Evolutionary conservation across 495 filamentous ascomycete genomes (phyloP).

Genomic region (Penicillium canariense): DNA sequence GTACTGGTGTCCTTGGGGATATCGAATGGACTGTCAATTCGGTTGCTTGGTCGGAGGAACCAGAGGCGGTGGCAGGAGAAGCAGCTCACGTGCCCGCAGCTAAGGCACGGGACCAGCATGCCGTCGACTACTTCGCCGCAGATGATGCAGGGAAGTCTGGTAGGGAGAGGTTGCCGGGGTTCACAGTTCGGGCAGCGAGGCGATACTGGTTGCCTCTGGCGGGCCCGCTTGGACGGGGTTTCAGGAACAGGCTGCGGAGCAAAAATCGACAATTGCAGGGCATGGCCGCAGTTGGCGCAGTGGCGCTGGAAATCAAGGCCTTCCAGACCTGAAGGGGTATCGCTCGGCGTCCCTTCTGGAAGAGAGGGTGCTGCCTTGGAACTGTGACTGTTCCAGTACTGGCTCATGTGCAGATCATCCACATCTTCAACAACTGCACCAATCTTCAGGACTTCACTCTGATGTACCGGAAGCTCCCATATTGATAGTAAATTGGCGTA

Average conservation of each 20-base stretch:
- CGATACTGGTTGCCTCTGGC: slow-evolving; percentile 14
- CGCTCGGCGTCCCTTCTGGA: slow-evolving; percentile 7
- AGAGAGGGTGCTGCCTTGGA: slow-evolving; percentile 27
- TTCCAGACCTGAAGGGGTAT: slow-evolving; percentile 12
- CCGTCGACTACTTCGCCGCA: slow-evolving; percentile 47
- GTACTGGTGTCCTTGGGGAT: slow-evolving; percentile 10
- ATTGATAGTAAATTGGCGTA: slow-evolving; percentile 81
- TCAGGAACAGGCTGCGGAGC: slow-evolving; percentile 23
- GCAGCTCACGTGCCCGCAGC: slow-evolving; percentile 53
- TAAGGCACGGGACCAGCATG: slow-evolving; percentile 51
- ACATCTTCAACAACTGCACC: slow-evolving; percentile 24
- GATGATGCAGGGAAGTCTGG: slow-evolving; percentile 44
- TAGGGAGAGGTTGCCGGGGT: slow-evolving; percentile 37
- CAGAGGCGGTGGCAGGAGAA: slow-evolving; percentile 45
- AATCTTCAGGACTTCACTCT: slow-evolving; percentile 83
- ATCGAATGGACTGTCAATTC: slow-evolving; percentile 12
- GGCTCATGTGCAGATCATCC: slow-evolving; percentile 15
- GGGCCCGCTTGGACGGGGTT: slow-evolving; percentile 19
- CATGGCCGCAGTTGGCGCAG: slow-evolving; percentile 43
- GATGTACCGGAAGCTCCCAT: slow-evolving; percentile 74
- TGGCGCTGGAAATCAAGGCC: slow-evolving; percentile 45
- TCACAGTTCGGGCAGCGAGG: slow-evolving; percentile 38
- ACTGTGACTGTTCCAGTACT: slow-evolving; percentile 25
- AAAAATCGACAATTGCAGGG: slow-evolving; percentile 43
- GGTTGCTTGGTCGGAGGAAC: slow-evolving; percentile 29